Evolutionary conservation across 129 eudicot genomes (phyloP), one percentile per base, ranked within the genome.

Genomic region (Lactuca sativa): DNA sequence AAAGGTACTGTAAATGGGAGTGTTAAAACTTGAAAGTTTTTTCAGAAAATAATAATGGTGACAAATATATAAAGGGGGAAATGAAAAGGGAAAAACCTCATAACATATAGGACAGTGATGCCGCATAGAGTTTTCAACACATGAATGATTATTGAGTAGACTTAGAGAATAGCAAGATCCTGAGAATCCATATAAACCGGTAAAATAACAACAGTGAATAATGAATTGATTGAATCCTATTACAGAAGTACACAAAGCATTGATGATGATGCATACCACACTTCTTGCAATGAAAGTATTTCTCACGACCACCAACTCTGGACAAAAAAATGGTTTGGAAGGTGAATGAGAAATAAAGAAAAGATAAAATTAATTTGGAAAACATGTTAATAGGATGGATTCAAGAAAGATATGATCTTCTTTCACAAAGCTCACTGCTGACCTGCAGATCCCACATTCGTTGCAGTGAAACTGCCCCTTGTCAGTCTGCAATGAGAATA

Each of bases 371-470:
- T 21, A 9, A 57, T 18, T 59, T 6, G 54, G 10, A 36, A 59
- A n/a, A 32, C 6, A 59, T 30, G 62, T 7, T 55, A 64, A 54
- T 10, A 15, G 4, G 40, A 65, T 37, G 2, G 15, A 56, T 44
- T 25, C 41, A 49, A 73, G n/a, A 67, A 60, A 71, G 25, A 53
- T 57, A 17, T 1, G 48, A 31, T 68, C 21, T 41, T 40, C 4
- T 41, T 30, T 9, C 43, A 67, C 47, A 60, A 59, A 44, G 36
- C 25, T 62, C 36, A 77, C 92, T 70, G 44, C 92, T 70, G 44
- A 93, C 99, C 99, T 95, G 83, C 99, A 95, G 70, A 95, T 87
- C 15, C 99, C 99, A 74, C 99, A 95, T 66, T 95, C 97, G 37
- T 95, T 82, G 66, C 99, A 95, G 69, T 95, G 99, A 53, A 87